Evolutionary conservation across 495 filamentous ascomycete genomes (phyloP).

Genomic region (Hypomontagnella monticulosa): DNA sequence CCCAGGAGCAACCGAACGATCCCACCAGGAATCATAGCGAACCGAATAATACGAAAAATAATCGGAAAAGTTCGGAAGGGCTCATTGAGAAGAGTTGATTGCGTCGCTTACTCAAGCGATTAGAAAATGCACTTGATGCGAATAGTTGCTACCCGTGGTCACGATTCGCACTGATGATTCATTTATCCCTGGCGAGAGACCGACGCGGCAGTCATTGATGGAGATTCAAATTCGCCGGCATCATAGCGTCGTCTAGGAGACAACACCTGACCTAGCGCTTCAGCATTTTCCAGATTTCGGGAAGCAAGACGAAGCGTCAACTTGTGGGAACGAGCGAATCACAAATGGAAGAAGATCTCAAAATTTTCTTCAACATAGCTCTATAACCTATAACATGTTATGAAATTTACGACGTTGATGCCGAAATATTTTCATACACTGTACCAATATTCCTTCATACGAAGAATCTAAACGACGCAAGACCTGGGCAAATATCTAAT

Average conservation of each 20-base stretch:
- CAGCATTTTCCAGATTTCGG: neutral
- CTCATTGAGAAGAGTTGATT: neutral
- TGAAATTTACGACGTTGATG: conserved; percentile 38
- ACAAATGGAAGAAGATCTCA: no score
- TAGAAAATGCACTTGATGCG: neutral
- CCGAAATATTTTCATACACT: conserved; percentile 19
- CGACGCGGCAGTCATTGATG: no score
- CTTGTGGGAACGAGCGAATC: neutral
- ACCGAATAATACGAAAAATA: conserved; percentile 60
- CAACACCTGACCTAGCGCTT: no score
- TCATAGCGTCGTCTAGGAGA: no score
- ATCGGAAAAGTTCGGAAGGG: conserved; percentile 6
- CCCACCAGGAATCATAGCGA: conserved; percentile 33
- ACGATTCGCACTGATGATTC: no score
- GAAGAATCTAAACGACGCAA: conserved; percentile 22
- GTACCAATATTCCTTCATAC: conserved; percentile 38
- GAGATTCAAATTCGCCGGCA: no score
- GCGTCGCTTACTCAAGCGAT: neutral
- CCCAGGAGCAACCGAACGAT: conserved; percentile 35
- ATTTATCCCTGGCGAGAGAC: no score
- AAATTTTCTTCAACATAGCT: neutral
- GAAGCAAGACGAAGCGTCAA: neutral
- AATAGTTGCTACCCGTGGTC: no score
- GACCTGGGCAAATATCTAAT: conserved; percentile 17
- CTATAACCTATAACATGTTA: conserved; percentile 9